Percentiles rank a stretch among this genome's conserved stretches.
Evolutionary conservation across 73 alveolate species (phyloP).

Genomic region (Paramecium biaurelia): DNA sequence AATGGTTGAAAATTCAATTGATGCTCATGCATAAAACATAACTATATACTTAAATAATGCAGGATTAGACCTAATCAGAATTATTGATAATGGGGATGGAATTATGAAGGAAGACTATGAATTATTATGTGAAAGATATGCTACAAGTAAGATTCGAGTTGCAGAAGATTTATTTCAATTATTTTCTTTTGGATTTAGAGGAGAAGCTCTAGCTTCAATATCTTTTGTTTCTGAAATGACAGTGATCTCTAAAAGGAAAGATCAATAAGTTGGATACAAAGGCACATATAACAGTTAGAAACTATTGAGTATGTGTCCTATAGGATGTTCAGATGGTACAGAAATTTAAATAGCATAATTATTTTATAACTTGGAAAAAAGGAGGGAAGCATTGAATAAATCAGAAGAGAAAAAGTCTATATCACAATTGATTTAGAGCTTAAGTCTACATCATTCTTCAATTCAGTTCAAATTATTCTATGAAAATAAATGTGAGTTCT

Average conservation of each 20-base stretch:
- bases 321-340: conserved; percentile 78
- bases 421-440: neutral
- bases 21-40: conserved; percentile 90
- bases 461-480: neutral
- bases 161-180: conserved; percentile 83
- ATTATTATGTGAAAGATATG: conserved; percentile 92
- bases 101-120: conserved; percentile 88
- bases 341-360: conserved; percentile 66
- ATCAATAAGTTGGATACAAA: conserved; percentile 78
- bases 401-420: conserved; percentile 53
- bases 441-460: conserved; percentile 26
- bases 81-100: conserved; percentile 96
- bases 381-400: conserved; percentile 59
- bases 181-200: conserved; percentile 96
- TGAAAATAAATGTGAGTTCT: conserved; percentile 42
- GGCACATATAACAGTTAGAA: conserved; percentile 80
- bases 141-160: conserved; percentile 88
- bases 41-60: conserved; percentile 75
- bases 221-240: conserved; percentile 88
- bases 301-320: conserved; percentile 60
- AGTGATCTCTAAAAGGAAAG: conserved; percentile 77
- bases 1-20: conserved; percentile 94
- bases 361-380: conserved; percentile 71
- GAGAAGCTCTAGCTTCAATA: conserved; percentile 96
- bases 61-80: conserved; percentile 89